Conservation (phyloP, 768 basidiomycete species). For the Inosperma sp. region DNA sequence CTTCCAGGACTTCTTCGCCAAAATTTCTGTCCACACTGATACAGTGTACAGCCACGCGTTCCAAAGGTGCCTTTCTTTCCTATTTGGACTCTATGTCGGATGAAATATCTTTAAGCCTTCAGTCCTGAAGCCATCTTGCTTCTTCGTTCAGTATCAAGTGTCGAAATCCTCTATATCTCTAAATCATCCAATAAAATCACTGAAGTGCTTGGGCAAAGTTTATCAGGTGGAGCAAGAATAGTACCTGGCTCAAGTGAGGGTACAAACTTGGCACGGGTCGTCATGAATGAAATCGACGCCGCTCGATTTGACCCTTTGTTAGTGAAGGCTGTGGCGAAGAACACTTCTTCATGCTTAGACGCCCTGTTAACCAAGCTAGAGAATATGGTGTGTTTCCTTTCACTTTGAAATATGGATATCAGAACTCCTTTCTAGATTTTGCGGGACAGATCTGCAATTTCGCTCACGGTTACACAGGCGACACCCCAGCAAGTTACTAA, state of each 20-base stretch:
- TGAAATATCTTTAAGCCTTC: background rate
- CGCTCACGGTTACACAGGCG: conserved; percentile 69
- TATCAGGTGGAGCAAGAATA: conserved; percentile 62
- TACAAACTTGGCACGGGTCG: conserved; percentile 63
- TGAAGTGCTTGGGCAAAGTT: conserved; percentile 74
- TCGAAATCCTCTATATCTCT: conserved; percentile 87
- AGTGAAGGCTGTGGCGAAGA: conserved; percentile 73
- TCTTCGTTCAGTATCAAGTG: conserved; percentile 74
- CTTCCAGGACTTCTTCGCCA: conserved; percentile 96
- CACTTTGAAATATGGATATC: background rate
- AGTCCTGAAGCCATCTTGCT: conserved; percentile 92
- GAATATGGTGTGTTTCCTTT: conserved; percentile 50
- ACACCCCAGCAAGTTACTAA: conserved; percentile 79
- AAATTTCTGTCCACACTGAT: conserved; percentile 93
- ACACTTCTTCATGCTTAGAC: conserved; percentile 65
- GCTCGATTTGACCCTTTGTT: conserved; percentile 91
- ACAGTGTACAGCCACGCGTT: conserved; percentile 80
- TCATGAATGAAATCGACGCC: conserved; percentile 90
- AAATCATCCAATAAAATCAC: conserved; percentile 80
- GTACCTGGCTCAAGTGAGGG: conserved; percentile 79
- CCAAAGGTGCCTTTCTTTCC: conserved; percentile 90
- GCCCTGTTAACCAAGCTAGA: conserved; percentile 61
- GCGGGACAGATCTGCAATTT: conserved; percentile 73
- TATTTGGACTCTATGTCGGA: conserved; percentile 6
- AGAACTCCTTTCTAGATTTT: conserved; percentile 44